phyloP scores from a whole-genome alignment of 2,329 filamentous ascomycete genomes.

The Neonectria ditissima region DNA sequence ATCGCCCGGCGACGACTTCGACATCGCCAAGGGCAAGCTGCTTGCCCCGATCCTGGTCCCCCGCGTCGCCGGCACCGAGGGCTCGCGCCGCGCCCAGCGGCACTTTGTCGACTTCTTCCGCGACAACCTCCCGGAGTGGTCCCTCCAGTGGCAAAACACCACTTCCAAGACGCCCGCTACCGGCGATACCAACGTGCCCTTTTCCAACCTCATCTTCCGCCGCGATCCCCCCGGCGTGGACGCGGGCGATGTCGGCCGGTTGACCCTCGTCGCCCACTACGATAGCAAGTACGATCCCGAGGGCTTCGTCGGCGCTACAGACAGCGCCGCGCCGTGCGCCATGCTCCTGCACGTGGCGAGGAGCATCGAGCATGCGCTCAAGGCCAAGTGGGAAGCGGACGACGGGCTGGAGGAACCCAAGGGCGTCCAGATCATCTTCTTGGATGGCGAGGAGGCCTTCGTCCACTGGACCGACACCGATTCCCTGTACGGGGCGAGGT shows the following conservation, averaged over 20 bases:
- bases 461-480: conserved; percentile 81
- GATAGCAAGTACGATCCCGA: conserved; percentile 84
- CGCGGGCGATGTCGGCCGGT: conserved; percentile 78
- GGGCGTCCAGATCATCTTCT: conserved; percentile 87
- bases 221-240: conserved; percentile 88
- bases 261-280: conserved; percentile 94
- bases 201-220: conserved; percentile 86
- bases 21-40: conserved; percentile 80
- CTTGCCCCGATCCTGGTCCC: conserved; percentile 89
- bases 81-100: conserved; percentile 76
- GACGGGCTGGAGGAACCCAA: conserved; percentile 76
- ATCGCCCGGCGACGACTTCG: conserved; percentile 78
- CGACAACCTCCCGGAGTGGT: conserved; percentile 81
- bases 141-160: conserved; percentile 88
- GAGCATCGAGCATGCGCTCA: conserved; percentile 82
- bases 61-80: conserved; percentile 87
- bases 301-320: conserved; percentile 93
- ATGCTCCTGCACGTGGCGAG: conserved; percentile 90
- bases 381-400: conserved; percentile 78
- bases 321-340: conserved; percentile 94
- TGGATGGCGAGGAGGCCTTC: conserved; percentile 97
- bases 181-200: conserved; percentile 77
- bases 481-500: conserved; percentile 89
- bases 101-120: conserved; percentile 90
- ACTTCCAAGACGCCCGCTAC: conserved; percentile 84